Conservation (phyloP, 2,329 filamentous ascomycete species). For the Myotisia sp. region DNA sequence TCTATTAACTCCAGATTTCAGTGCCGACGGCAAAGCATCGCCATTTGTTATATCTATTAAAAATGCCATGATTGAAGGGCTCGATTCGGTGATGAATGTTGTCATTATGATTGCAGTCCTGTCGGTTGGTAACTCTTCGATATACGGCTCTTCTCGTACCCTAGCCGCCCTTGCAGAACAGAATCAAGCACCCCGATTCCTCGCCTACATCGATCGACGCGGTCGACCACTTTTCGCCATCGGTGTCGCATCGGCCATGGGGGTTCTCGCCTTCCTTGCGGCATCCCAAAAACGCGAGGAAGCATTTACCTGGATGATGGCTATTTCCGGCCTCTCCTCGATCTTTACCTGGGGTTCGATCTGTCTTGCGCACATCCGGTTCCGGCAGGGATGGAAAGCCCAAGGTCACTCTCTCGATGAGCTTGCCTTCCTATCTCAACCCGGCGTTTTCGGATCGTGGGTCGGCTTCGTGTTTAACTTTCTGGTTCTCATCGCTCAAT, state of each 20-base stretch:
- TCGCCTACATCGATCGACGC: constrained; percentile 52
- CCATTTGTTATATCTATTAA: constrained; percentile 61
- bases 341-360: constrained; percentile 40
- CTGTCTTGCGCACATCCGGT: constrained; percentile 35
- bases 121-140: constrained; percentile 53
- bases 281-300: constrained; percentile 44
- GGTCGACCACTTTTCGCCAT: constrained; percentile 49
- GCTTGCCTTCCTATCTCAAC: constrained; percentile 31
- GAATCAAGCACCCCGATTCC: constrained; percentile 53
- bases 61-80: constrained; percentile 50
- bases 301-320: constrained; percentile 56
- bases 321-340: constrained; percentile 45
- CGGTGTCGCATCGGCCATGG: constrained; percentile 55
- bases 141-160: constrained; percentile 52
- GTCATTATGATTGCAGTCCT: constrained; percentile 59
- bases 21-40: constrained; percentile 55
- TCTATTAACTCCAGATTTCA: constrained; percentile 45
- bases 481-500: constrained; percentile 63
- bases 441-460: constrained; percentile 45
- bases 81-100: constrained; percentile 62
- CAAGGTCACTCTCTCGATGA: constrained; percentile 25
- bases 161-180: constrained; percentile 63
- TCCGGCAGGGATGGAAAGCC: constrained; percentile 28
- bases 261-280: constrained; percentile 65
- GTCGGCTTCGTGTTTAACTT: constrained; percentile 46